A percentile compares a stretch with the other conserved stretches of the same genome.
Evolutionary conservation across 441 rosid species (phyloP).

Genomic region (Lepidium campestre): DNA sequence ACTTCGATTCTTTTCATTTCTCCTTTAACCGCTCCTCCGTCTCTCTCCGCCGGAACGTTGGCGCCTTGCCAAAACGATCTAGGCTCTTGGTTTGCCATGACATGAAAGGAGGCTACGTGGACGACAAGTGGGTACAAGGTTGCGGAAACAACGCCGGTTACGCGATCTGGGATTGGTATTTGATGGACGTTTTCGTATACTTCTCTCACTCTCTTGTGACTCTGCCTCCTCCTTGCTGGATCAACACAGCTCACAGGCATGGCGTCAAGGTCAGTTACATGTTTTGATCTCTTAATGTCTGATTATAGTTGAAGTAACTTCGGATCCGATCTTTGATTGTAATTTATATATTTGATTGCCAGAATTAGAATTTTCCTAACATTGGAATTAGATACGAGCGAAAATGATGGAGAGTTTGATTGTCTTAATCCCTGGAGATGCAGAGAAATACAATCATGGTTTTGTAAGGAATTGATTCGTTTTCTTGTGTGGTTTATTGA

Average conservation of each 20-base stretch:
- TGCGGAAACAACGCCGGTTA: constrained; percentile 55
- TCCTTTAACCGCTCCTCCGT: constrained; percentile 63
- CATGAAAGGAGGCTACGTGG: constrained; percentile 68
- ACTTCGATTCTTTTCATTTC: constrained; percentile 74
- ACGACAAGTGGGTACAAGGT: constrained; percentile 87
- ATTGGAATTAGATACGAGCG: neutral
- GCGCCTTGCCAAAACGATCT: constrained; percentile 35
- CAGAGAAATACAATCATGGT: neutral
- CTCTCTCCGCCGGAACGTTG: constrained; percentile 28
- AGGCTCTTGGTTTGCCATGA: constrained; percentile 83
- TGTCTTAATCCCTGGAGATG: neutral
- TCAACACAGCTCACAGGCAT: constrained; percentile 79
- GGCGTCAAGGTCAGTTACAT: constrained; percentile 60
- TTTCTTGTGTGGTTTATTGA: constrained; percentile 23
- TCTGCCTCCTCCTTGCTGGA: constrained; percentile 95
- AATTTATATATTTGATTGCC: neutral
- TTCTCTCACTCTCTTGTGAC: constrained; percentile 71
- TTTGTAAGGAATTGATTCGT: neutral
- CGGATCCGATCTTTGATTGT: neutral
- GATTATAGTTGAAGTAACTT: neutral
- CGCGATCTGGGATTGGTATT: constrained; percentile 78
- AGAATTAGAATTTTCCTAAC: neutral
- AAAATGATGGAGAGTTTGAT: neutral
- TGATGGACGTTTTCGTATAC: constrained; percentile 80
- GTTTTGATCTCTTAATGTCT: neutral